phyloP scores from a whole-genome alignment of 306 rosid species.

The Geum urbanum region DNA sequence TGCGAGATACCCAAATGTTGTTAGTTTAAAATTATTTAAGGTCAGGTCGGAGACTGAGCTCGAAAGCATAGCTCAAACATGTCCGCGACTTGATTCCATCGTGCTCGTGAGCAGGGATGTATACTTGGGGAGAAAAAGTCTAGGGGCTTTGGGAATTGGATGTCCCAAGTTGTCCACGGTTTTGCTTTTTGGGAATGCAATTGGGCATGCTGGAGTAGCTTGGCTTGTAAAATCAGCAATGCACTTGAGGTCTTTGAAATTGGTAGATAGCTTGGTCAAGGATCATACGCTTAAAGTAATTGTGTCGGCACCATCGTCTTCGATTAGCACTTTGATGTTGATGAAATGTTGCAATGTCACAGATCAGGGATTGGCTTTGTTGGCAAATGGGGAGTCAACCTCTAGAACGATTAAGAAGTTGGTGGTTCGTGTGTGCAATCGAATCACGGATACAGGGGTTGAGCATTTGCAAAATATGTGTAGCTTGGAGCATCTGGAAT shows the following conservation, averaged over 20 bases:
- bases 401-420: background rate
- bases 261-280: background rate
- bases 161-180: background rate
- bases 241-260: background rate
- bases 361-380: background rate
- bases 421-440: background rate
- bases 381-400: background rate
- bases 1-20: background rate
- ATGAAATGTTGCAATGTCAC: background rate
- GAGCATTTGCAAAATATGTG: background rate
- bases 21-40: background rate
- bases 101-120: background rate
- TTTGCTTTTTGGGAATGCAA: background rate
- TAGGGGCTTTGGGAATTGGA: background rate
- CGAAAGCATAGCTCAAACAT: background rate
- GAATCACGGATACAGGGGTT: background rate
- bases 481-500: background rate
- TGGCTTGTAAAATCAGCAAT: background rate
- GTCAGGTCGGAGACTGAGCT: background rate
- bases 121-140: background rate
- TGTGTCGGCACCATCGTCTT: background rate
- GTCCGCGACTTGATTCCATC: background rate
- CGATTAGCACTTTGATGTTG: background rate
- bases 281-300: background rate
- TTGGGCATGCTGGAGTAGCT: background rate